Evolutionary conservation across 1,284 basidiomycete species (phyloP).

Genomic region (Sanguinoderma infundibulare): DNA sequence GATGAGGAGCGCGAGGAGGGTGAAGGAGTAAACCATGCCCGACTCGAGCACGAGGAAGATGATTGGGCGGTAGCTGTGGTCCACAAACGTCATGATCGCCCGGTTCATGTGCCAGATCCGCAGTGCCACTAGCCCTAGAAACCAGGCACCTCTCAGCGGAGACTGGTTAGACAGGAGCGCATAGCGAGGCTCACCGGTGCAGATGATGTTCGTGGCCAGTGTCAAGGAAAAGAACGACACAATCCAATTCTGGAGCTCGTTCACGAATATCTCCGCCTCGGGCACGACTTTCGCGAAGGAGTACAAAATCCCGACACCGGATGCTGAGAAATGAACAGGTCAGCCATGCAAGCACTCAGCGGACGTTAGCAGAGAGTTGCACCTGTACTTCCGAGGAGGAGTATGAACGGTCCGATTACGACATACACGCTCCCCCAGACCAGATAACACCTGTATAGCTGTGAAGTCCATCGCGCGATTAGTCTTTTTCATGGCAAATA

Average conservation of each 20-base stretch:
- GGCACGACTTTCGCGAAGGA: slow-evolving; percentile 17
- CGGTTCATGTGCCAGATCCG: slow-evolving; percentile 42
- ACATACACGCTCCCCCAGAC: slow-evolving; percentile 12
- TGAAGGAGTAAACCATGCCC: slow-evolving; percentile 45
- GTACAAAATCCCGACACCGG: slow-evolving; percentile 19
- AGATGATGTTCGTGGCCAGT: slow-evolving; percentile 41
- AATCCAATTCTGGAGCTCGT: slow-evolving; percentile 37
- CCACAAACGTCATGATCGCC: slow-evolving; percentile 22
- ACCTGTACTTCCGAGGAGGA: slow-evolving; percentile 15
- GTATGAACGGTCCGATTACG: slow-evolving; percentile 7
- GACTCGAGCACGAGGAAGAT: slow-evolving; percentile 44
- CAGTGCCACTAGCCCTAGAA: slow-evolving; percentile 38
- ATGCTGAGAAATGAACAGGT: slow-evolving; percentile 7
- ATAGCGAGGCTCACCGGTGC: slow-evolving; percentile 32
- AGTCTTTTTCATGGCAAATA: background rate
- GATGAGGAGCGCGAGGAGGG: slow-evolving; percentile 39
- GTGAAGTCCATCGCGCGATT: background rate
- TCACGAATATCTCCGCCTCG: slow-evolving; percentile 31
- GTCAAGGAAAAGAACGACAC: slow-evolving; percentile 41
- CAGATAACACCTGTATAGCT: slow-evolving; percentile 17
- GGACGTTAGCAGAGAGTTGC: background rate
- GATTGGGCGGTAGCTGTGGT: slow-evolving; percentile 33
- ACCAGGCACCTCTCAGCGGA: background rate
- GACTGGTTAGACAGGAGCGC: background rate
- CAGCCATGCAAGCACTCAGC: background rate